Evolutionary conservation across 768 basidiomycete species (phyloP).

Genomic region (Amyloporia xantha): DNA sequence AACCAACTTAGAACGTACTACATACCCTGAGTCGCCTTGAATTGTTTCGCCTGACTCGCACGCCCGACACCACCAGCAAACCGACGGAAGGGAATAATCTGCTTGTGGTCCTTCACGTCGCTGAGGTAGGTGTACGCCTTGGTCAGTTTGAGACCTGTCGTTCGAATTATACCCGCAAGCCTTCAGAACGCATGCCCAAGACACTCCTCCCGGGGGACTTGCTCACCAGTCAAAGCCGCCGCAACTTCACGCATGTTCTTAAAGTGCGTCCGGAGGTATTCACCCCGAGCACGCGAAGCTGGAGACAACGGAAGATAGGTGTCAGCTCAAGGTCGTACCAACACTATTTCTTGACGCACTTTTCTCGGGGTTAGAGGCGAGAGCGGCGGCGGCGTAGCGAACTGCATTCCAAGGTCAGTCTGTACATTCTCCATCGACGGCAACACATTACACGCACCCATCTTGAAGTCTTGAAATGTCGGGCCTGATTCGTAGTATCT

Average conservation of each 20-base stretch:
- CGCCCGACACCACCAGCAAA: conserved; percentile 95
- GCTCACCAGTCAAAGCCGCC: conserved; percentile 83
- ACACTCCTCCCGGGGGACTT: not conserved
- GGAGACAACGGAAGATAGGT: conserved; percentile 11
- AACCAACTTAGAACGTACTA: too few relatives aligned
- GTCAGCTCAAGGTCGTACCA: conserved; percentile 3
- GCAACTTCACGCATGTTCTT: conserved; percentile 99
- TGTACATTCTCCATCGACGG: conserved; percentile 7
- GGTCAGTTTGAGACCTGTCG: conserved; percentile 83
- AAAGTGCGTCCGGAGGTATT: conserved; percentile 99
- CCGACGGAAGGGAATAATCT: conserved; percentile 92
- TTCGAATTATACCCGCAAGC: conserved; percentile 7
- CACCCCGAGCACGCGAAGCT: conserved; percentile 91
- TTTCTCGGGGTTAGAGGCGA: conserved; percentile 92
- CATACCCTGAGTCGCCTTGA: conserved; percentile 93
- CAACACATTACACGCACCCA: conserved; percentile 27
- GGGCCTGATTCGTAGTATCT: conserved; percentile 19
- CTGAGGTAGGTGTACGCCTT: conserved; percentile 94
- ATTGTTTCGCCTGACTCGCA: conserved; percentile 91
- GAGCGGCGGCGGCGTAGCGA: conserved; percentile 87
- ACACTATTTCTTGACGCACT: conserved; percentile 40
- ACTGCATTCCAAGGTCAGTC: conserved; percentile 38
- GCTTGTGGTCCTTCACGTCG: conserved; percentile 95
- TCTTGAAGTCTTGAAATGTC: conserved; percentile 32
- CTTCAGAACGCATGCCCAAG: conserved; percentile 2